phyloP scores from a whole-genome alignment of 2,329 filamentous ascomycete species.

The Verticillium nonalfalfae region DNA sequence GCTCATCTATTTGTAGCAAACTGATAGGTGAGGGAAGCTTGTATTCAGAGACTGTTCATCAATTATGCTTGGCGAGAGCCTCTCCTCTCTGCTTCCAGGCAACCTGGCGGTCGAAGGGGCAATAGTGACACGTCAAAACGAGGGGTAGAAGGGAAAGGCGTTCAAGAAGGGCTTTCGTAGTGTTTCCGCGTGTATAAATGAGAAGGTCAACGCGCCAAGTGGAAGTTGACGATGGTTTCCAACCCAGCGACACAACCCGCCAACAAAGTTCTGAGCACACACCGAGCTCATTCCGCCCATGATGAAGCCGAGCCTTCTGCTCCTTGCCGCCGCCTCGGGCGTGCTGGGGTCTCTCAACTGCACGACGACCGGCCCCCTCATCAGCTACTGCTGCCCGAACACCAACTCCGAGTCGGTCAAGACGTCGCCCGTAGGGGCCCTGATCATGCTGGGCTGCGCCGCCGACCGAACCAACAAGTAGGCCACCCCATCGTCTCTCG shows the following conservation, averaged over 20 bases:
- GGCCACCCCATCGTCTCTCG: background rate
- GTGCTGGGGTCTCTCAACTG: conserved; percentile 12
- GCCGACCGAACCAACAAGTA: conserved; percentile 10
- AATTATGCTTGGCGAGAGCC: background rate
- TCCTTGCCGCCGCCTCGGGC: conserved; percentile 1
- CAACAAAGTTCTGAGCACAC: too few relatives aligned
- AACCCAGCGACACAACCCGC: too few relatives aligned
- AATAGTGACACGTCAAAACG: background rate
- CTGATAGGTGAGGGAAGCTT: background rate
- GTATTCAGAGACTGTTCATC: background rate
- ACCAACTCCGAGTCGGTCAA: conserved; percentile 11
- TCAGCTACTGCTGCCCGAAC: conserved; percentile 12
- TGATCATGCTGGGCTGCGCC: conserved; percentile 10
- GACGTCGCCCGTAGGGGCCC: conserved; percentile 5
- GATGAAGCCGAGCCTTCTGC: conserved; percentile 3
- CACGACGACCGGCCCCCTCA: conserved; percentile 7
- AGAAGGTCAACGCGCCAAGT: too few relatives aligned
- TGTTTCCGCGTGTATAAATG: too few relatives aligned
- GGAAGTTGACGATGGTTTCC: too few relatives aligned
- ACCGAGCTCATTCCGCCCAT: background rate
- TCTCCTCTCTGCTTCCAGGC: background rate
- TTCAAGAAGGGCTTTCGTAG: too few relatives aligned
- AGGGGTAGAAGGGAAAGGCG: background rate
- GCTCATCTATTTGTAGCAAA: background rate
- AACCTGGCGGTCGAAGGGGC: background rate